These are phyloP conservation scores for Boletus reticuloceps DNA, from an alignment of 768 basidiomycete genomes.

Conservation along the genomic window DNA sequence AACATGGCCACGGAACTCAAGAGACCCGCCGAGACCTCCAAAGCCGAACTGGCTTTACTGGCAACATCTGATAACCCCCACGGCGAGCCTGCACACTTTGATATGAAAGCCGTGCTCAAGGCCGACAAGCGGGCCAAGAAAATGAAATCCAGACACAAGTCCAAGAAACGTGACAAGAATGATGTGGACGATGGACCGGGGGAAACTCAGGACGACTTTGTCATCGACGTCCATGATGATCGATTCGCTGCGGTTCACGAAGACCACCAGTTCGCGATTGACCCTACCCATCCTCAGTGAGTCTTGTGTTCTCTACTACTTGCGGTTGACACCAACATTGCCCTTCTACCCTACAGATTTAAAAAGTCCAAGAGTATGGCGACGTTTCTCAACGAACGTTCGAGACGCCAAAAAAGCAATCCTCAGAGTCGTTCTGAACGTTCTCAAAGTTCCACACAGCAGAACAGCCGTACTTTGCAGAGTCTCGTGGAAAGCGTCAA, in stretches of 20 bases:
- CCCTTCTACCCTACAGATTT: slow-evolving; percentile 52
- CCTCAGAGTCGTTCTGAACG: neutral
- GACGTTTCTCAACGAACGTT: slow-evolving; percentile 80
- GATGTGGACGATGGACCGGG: slow-evolving; percentile 45
- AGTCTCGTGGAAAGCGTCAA: slow-evolving; percentile 86
- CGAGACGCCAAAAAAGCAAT: slow-evolving; percentile 52
- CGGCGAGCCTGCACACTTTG: slow-evolving; percentile 74
- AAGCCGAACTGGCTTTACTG: slow-evolving; percentile 66
- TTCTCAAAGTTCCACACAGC: neutral
- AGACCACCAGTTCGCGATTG: slow-evolving; percentile 90
- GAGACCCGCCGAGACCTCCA: slow-evolving; percentile 21
- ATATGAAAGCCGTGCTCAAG: slow-evolving; percentile 85
- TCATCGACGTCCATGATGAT: slow-evolving; percentile 80
- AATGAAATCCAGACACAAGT: slow-evolving; percentile 40
- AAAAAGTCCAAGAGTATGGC: slow-evolving; percentile 92
- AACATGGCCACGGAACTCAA: slow-evolving; percentile 24
- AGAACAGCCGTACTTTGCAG: slow-evolving; percentile 42
- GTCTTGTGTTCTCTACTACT: slow-evolving; percentile 29
- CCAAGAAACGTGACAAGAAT: slow-evolving; percentile 18
- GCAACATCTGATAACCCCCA: slow-evolving; percentile 52
- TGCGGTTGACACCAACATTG: neutral
- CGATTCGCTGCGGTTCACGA: slow-evolving; percentile 88
- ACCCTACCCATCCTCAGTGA: slow-evolving; percentile 93
- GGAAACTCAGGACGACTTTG: slow-evolving; percentile 79
- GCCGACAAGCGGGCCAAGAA: slow-evolving; percentile 66